Base-by-base conservation (phyloP, 1,284 basidiomycete genomes). In the Marasmius oreades region DNA sequence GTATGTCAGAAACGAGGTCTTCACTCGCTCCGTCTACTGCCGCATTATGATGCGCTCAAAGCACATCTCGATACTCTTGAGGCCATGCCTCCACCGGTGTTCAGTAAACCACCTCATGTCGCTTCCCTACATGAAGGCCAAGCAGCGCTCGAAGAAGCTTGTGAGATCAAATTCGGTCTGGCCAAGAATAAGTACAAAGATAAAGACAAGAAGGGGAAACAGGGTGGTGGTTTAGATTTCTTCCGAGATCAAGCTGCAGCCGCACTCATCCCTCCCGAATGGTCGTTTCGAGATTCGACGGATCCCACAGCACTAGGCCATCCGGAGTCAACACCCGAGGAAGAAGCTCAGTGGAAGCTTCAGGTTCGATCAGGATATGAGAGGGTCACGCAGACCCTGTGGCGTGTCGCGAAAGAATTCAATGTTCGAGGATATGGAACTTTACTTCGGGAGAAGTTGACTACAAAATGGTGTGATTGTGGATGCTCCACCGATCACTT, bases 401-500 rank as follows among this genome's bases (percentile, higher is more conserved):
- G 86, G 86, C 73, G 77, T 16, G 81, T 87, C 28, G 81, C 85
- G 33, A 70, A 76, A 48, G 86, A 88, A 64, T 88, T 88, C 59
- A 83, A 87, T 62, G 82, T 86, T 2, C 75, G 81, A 34, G 86
- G 86, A 8, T 88, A 87, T 61, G 86, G 86, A 1, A 70, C 75
- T n/a, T 79, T 86, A 10, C 69, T 88, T 33, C 72, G 85, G 24
- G 86, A 88, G 62, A 88, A 88, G 67, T 67, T 88, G 51, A 84
- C 80, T 10, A 77, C 73, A 2, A 88, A 88, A 61, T 88, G 86
- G 86, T 88, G 86, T 64, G 84, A 87, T 58, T 88, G 86, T 67
- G 86, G 86, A 2, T 88, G 86, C 66, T 87, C 85, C 52, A 88
- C 85, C 31, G 86, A 88, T 66, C 85, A 88, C 63, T 70, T 88